Evolutionary conservation across 495 filamentous ascomycete genomes (phyloP), one percentile per base, ranked within the genome.

Genomic region (Penicillium dipodomyicola): DNA sequence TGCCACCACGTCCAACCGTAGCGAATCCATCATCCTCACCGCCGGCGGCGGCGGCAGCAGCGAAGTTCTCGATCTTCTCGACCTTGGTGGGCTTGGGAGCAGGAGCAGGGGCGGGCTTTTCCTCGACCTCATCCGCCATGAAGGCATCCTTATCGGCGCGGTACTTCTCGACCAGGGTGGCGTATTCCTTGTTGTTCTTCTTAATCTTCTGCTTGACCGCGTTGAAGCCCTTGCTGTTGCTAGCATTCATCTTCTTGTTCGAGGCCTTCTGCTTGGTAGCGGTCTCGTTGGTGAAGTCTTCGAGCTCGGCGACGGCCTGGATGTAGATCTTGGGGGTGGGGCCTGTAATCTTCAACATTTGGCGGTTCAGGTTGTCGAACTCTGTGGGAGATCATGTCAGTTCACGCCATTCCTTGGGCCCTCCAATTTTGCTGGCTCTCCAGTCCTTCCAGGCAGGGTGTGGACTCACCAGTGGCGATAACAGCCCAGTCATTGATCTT

Each of bases 211-310:
- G 94, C 78, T 96, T 96, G 61, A 97, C 88, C 48, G 91, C 89
- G 67, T 97, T 99, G 64, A 99, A 82, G 65, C 92, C 91, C 77
- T 91, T 89, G 56, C 91, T 87, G 65, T 92, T 95, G 68, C 88
- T 91, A 40, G 93, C 90, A 73, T 97, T 99, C 92, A 97, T 96
- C 82, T 97, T 97, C 85, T 95, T 96, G 49, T 88, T 87, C 7
- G 91, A 87, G 59, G 93, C 88, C 78, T 97, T 99, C 72, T 96
- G 91, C 79, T 96, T 96, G 65, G 88, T 82, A 55, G 92, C 83
- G 15, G 92, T 87, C 76, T 97, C 95, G 70, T 91, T 92, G 85
- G 96, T 89, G 71, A 89, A 87, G 70, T 96, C 93, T 77, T 99
- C 95, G 42, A 99, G 79, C 64, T 97, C 93, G 59, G 93, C 86